These are phyloP conservation scores for Mycena amicta DNA, from an alignment of 768 basidiomycete genomes.

Conservation along the genomic window DNA sequence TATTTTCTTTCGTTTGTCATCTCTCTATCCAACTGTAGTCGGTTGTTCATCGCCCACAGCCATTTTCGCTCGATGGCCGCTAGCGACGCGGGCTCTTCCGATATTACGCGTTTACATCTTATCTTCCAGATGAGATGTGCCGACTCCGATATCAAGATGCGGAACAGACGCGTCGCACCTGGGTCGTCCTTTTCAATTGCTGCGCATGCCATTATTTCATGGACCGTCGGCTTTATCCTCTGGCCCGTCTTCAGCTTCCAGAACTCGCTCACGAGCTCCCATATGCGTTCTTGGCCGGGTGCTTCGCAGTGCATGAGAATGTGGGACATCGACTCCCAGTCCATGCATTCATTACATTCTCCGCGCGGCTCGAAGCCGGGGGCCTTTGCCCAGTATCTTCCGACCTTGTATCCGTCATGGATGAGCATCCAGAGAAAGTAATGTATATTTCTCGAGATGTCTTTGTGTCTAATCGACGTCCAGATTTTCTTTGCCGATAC, in stretches of 20 bases:
- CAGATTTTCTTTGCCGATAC: background rate
- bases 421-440: conserved; percentile 17
- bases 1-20: background rate
- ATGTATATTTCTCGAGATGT: background rate
- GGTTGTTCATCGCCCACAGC: background rate
- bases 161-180: conserved; percentile 20
- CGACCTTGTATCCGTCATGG: conserved; percentile 26
- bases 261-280: conserved; percentile 22
- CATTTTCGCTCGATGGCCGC: background rate
- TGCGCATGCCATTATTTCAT: conserved; percentile 22
- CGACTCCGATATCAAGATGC: conserved; percentile 32
- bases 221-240: conserved; percentile 18
- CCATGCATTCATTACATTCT: conserved; percentile 18
- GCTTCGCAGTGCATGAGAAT: conserved; percentile 30
- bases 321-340: conserved; percentile 31
- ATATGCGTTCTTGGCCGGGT: conserved; percentile 25
- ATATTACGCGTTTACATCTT: conserved; percentile 3
- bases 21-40: background rate
- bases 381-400: conserved; percentile 29
- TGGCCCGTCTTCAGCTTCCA: conserved; percentile 10
- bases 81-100: background rate
- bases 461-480: background rate
- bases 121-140: conserved; percentile 33
- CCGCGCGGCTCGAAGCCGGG: conserved; percentile 10
- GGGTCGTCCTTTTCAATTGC: conserved; percentile 7